Conservation (phyloP, 2,329 filamentous ascomycete genomes). For the Paecilomyces dactylethromorphus region DNA sequence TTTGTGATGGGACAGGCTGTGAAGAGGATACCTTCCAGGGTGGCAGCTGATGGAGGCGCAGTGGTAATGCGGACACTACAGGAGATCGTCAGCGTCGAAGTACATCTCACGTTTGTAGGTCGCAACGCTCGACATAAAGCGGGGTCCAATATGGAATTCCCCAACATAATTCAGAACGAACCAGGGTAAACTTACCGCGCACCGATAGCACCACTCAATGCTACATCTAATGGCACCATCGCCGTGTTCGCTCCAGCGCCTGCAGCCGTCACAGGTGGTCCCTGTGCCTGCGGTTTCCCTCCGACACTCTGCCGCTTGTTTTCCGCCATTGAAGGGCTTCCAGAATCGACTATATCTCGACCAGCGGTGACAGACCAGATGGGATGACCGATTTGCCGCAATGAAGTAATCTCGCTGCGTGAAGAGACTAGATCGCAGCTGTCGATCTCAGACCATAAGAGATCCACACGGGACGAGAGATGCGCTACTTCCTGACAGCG, state of each 20-base stretch:
- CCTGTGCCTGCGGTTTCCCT: constrained; percentile 40
- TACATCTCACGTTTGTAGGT: background rate
- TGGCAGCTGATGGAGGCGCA: constrained; percentile 42
- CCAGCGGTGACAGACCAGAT: background rate
- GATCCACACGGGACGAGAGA: background rate
- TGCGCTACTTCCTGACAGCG: background rate
- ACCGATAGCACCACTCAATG: constrained; percentile 55
- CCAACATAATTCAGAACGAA: background rate
- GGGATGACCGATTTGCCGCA: background rate
- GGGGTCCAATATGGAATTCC: background rate
- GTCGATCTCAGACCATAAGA: background rate
- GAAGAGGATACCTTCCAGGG: constrained; percentile 56
- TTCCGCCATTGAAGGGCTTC: constrained; percentile 44
- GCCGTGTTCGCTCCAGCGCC: constrained; percentile 34
- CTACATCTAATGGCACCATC: constrained; percentile 46
- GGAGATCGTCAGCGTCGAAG: background rate
- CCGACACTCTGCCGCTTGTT: constrained; percentile 51
- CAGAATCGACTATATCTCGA: background rate
- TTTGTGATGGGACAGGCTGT: constrained; percentile 56
- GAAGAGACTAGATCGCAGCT: background rate
- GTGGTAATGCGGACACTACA: constrained; percentile 54
- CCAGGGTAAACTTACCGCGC: constrained; percentile 45
- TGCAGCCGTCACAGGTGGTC: constrained; percentile 28
- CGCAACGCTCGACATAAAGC: background rate
- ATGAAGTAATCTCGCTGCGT: background rate